Percentiles rank a stretch among this genome's conserved stretches.
Evolutionary conservation across 2,329 filamentous ascomycete species (phyloP).

Genomic region (Sporothrix variecibatus): DNA sequence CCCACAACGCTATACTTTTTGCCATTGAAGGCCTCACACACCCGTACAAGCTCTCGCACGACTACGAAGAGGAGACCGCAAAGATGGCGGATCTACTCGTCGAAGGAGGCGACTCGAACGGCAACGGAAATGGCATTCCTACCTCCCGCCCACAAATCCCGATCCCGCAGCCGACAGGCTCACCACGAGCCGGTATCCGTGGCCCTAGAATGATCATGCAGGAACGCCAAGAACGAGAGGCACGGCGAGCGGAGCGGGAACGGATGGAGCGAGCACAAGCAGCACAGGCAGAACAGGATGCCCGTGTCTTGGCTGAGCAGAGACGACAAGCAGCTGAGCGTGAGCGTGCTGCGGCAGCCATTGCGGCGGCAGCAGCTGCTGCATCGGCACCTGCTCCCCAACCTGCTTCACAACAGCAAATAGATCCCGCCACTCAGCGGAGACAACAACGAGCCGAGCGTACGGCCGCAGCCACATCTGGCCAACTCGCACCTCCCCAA

Average conservation of each 20-base stretch:
- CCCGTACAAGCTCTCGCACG: slow-evolving; percentile 79
- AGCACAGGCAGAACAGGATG: slow-evolving; percentile 60
- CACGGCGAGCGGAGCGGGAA: slow-evolving; percentile 67
- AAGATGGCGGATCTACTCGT: slow-evolving; percentile 80
- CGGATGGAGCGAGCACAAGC: slow-evolving; percentile 61
- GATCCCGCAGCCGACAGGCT: slow-evolving; percentile 55
- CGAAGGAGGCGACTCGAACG: slow-evolving; percentile 50
- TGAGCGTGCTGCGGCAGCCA: slow-evolving; percentile 61
- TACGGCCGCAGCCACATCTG: slow-evolving; percentile 26
- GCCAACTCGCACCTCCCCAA: slow-evolving; percentile 24
- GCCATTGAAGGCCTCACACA: slow-evolving; percentile 84
- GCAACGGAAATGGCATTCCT: slow-evolving; percentile 54
- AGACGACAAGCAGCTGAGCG: slow-evolving; percentile 38
- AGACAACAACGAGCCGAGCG: slow-evolving; percentile 40
- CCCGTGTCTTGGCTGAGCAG: slow-evolving; percentile 56
- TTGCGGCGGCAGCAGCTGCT: slow-evolving; percentile 37
- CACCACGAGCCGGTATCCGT: slow-evolving; percentile 65
- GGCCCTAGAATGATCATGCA: slow-evolving; percentile 92
- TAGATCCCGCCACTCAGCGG: slow-evolving; percentile 40
- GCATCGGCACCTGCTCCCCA: slow-evolving; percentile 32
- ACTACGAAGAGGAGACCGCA: slow-evolving; percentile 84
- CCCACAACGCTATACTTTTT: slow-evolving; percentile 87
- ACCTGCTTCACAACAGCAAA: slow-evolving; percentile 34
- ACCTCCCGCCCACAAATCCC: slow-evolving; percentile 48
- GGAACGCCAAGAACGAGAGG: slow-evolving; percentile 76